Base-by-base conservation (phyloP, 202 grass and related monocot genomes). In the Setaria italica region DNA sequence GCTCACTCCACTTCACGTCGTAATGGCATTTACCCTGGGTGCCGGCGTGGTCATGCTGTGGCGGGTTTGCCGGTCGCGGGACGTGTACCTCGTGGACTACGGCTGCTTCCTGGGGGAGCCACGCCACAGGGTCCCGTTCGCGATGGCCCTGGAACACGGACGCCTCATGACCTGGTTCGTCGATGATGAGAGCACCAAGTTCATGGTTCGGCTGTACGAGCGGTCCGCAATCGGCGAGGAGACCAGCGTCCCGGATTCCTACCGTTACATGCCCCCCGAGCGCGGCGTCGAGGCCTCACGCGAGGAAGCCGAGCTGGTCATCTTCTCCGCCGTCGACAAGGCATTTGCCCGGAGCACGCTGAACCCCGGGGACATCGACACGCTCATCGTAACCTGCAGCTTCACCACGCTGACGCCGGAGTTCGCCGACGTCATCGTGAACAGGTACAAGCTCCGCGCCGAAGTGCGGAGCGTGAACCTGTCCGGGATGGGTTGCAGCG, bases 401-500 rank as follows among this genome's bases (percentile, higher is more conserved):
- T 58, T 91, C 62, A 82, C 81, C 82, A 85, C 90, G 5, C 72
- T 55, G 5, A 91, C 86, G 9, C 90, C 90, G 2, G 81, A 11
- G 13, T 58, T 88, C 57, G 76, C 86, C 53, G 85, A 78, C 37
- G 48, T 79, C n/a, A 11, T 91, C 1, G 77, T 70, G 4, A 85
- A 79, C 85, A 78, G 80, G 82, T 91, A 88, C 82, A 63, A 41
- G 45, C 82, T 91, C 34, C 78, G 86, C 19, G 50, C 46, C 20
- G 80, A 85, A 72, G 79, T 88, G 79, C 59, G 30, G 54, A 85
- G 63, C 90, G 80, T 85, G 63, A 91, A 91, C 70, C 71, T 91
- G 15, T 88, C 85, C 9, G 89, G 89, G 63, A 91, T 91, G 89
- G 89, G 89, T 0, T 91, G 89, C 70, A 91, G 89, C 47, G 89